Evolutionary conservation across 2,329 filamentous ascomycete species (phyloP), one percentile per base, ranked within the genome.

Genomic region (Arthroderma uncinatum): DNA sequence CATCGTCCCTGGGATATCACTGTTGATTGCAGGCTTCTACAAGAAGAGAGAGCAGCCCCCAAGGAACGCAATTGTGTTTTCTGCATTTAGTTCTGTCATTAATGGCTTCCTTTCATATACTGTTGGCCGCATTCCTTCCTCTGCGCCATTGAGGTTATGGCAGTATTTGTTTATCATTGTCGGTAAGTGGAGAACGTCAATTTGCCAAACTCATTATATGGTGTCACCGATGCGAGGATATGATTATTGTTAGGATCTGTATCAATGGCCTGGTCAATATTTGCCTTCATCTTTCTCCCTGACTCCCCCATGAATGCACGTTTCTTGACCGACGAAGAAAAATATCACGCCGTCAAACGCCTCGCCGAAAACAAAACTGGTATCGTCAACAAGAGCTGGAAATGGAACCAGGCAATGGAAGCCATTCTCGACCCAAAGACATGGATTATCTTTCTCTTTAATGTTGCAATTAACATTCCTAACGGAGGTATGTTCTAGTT

Each of bases 281-380:
- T 82, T 2, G 76, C 79, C 1, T 86, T 75, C 66, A 80, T 80
- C 63, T 75, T 74, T 57, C 67, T 82, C 33, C 78, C 79, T 0
- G 78, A 82, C 61, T 77, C 76, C 2, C 76, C 80, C 0, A 72
- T 75, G 23, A 71, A 75, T 25, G 79, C 80, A 9, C 68, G 65
- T 9, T 83, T 82, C 64, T 71, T 86, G 55, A 80, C 70, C 2
- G 73, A 76, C 2, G 77, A 81, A 59, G 82, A 86, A 64, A 80
- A 78, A 58, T 72, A 74, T 25, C 68, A 79, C 56, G 76, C 77
- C 39, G 74, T 71, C 16, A 60, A 69, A 56, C 67, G 71, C 2
- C 62, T 73, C 8, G 67, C 68, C 0, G 65, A 62, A 4, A 74
- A 75, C 61, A 67, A 69, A 57, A 74, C 71, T 0, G 73, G 72